Base-by-base conservation (phyloP, 257 asterid genomes). In the Vinca minor region DNA sequence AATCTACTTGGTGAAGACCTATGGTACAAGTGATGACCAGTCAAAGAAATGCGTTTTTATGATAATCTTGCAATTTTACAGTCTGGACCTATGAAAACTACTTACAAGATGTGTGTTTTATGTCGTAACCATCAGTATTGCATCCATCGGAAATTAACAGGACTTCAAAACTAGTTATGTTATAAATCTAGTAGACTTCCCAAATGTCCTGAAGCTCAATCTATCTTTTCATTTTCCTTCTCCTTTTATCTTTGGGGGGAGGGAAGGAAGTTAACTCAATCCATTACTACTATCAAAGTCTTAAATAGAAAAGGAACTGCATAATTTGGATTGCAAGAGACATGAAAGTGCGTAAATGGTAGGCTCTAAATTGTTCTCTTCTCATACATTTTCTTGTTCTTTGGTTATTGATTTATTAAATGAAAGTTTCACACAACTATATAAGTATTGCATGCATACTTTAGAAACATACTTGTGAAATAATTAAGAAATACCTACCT, bases 401-500 rank as follows among this genome's bases (percentile, higher is more conserved):
- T 23, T 23, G 57, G 12, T 50, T 3, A 23, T 10, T 25, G 29
- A 9, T 0, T 50, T 23, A 50, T 50, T 12, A 50, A 3, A 23
- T 25, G 17, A 11, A 49, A 20, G 2, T 48, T 21, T 48, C 5
- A 41, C 15, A 3, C 48, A 14, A 44, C 2, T 14, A 44, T 49
- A 49, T 21, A 31, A 4, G 62, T 56, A 4, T 31, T 18, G 17
- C 38, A 6, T 7, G 5, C 21, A 28, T 54, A 28, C 1, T 14
- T 54, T 17, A 29, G 11, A 38, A 54, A 10, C 14, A 34, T 59
- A 62, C 9, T 42, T 7, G 4, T 26, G 62, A 56, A 31, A 11
- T 18, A 28, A 29, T 56, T 56, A 9, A 0, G 0, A 13, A 66
- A 26, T 54, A 70, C 34, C 39, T 72, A 91, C 98, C 95, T 88